Evolutionary conservation across 257 asterid genomes (phyloP).

Genomic region (Paulownia fortunei): DNA sequence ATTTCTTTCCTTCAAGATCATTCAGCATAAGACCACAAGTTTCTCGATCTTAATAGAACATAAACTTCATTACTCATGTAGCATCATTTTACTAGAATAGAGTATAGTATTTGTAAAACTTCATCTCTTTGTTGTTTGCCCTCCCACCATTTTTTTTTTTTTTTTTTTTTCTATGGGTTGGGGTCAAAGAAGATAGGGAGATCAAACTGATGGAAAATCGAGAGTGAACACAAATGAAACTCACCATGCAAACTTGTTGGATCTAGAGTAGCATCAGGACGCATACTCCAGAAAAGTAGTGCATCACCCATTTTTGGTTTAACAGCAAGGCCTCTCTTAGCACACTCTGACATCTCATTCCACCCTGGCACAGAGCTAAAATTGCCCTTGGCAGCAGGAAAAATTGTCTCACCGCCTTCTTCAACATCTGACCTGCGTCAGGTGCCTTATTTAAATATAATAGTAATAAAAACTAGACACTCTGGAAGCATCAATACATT

Average conservation of each 20-base stretch:
- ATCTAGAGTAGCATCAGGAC: constrained; percentile 85
- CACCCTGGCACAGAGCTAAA: constrained; percentile 62
- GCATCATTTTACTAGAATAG: not conserved
- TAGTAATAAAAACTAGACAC: not conserved
- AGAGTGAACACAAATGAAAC: constrained; percentile 29
- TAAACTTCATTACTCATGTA: constrained; percentile 7
- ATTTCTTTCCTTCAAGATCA: constrained; percentile 7
- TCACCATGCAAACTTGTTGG: constrained; percentile 88
- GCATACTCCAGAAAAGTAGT: constrained; percentile 91
- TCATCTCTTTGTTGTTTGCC: not conserved
- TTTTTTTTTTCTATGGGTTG: constrained; percentile 2
- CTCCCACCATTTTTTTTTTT: not conserved
- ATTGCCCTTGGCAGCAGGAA: constrained; percentile 80
- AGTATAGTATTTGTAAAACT: not conserved
- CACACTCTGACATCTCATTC: constrained; percentile 79
- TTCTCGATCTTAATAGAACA: not conserved
- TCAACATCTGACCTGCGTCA: constrained; percentile 88
- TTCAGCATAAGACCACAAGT: not conserved
- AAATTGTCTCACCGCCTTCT: constrained; percentile 97
- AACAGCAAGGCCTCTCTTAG: constrained; percentile 73
- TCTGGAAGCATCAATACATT: constrained; percentile 12
- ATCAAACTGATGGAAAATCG: not conserved
- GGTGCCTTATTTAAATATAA: constrained; percentile 21
- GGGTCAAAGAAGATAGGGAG: not conserved
- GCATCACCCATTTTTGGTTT: constrained; percentile 87